Percentiles rank a stretch among this genome's conserved stretches.
Conservation (phyloP, 2,329 filamentous ascomycete genomes). For the Aspergillus novofumigatus region DNA sequence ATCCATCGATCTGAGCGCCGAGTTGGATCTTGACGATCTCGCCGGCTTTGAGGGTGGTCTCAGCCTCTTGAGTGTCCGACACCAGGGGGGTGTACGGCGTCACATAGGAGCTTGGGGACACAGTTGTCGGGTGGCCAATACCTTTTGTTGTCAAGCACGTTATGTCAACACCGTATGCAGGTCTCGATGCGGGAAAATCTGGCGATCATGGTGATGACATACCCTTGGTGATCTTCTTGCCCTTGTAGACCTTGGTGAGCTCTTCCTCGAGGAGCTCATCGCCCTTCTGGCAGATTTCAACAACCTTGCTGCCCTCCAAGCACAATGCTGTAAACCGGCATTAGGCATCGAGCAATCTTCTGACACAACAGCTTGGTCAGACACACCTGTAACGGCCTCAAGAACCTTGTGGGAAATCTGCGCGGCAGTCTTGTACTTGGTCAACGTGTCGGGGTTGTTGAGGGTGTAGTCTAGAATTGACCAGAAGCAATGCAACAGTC, state of each 20-base stretch:
- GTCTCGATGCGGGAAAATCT: slow-evolving; percentile 2
- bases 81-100: slow-evolving; percentile 94
- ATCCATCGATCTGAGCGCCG: slow-evolving; percentile 97
- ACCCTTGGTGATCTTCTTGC: slow-evolving; percentile 96
- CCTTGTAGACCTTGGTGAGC: slow-evolving; percentile 92
- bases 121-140: slow-evolving; percentile 88
- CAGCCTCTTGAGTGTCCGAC: slow-evolving; percentile 81
- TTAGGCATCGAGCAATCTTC: slow-evolving; percentile 17
- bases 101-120: slow-evolving; percentile 90
- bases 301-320: slow-evolving; percentile 83
- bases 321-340: slow-evolving; percentile 53
- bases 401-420: slow-evolving; percentile 95
- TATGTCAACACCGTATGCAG: slow-evolving; percentile 18
- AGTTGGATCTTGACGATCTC: slow-evolving; percentile 97
- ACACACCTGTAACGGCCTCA: slow-evolving; percentile 67
- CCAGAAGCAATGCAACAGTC: slow-evolving; percentile 6
- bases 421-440: slow-evolving; percentile 97
- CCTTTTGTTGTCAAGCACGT: slow-evolving; percentile 47
- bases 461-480: slow-evolving; percentile 70
- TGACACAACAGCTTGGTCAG: slow-evolving; percentile 4
- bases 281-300: slow-evolving; percentile 91
- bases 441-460: slow-evolving; percentile 88
- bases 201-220: slow-evolving; percentile 24
- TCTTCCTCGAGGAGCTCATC: slow-evolving; percentile 94
- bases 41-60: slow-evolving; percentile 70